Conservation (phyloP, 2,329 filamentous ascomycete genomes). For the Neurospora crassa region DNA sequence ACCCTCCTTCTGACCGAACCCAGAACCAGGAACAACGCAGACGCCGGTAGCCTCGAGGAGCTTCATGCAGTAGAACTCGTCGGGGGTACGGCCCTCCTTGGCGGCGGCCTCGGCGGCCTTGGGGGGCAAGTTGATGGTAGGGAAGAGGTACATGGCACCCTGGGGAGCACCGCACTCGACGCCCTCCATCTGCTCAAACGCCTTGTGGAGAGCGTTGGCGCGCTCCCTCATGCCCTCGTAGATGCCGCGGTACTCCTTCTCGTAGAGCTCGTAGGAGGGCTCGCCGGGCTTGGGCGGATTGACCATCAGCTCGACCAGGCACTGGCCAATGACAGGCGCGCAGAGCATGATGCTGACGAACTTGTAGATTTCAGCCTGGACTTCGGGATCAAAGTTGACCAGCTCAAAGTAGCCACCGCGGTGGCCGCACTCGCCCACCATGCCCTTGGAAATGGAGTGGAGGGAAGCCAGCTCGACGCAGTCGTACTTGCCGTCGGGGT, state of each 20-base stretch:
- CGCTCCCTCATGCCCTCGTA: constrained; percentile 68
- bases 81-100: constrained; percentile 62
- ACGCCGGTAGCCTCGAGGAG: constrained; percentile 91
- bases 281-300: constrained; percentile 83
- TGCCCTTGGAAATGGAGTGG: constrained; percentile 93
- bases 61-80: constrained; percentile 90
- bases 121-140: constrained; percentile 70
- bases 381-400: constrained; percentile 73
- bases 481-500: constrained; percentile 64
- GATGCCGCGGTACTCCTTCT: constrained; percentile 76
- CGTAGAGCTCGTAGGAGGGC: constrained; percentile 75
- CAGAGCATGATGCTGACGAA: constrained; percentile 96
- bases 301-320: constrained; percentile 94
- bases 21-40: constrained; percentile 84
- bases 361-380: constrained; percentile 95
- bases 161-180: constrained; percentile 84
- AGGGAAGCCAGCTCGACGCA: constrained; percentile 81
- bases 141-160: constrained; percentile 98
- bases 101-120: constrained; percentile 70
- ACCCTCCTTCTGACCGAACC: constrained; percentile 88
- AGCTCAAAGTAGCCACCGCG: constrained; percentile 97
- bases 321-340: constrained; percentile 90
- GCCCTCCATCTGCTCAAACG: constrained; percentile 91
- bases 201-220: constrained; percentile 76
- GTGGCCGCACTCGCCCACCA: constrained; percentile 98